Base-by-base conservation (phyloP, 495 filamentous ascomycete species). In the Penicillium lividum region DNA sequence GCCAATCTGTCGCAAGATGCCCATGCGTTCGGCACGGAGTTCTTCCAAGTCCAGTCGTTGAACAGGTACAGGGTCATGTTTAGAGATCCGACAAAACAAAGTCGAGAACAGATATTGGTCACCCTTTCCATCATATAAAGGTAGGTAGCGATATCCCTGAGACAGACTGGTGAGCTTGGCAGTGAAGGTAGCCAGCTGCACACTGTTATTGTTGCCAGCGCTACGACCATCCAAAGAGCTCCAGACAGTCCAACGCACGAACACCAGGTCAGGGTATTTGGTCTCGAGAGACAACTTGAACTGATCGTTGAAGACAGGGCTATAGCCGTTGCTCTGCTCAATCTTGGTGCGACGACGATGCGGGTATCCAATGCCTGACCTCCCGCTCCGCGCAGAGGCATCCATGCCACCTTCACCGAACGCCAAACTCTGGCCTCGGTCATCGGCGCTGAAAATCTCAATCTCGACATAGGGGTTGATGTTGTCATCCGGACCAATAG, bases 41-140 rank as follows among this genome's bases (percentile, higher is more conserved):
- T 82, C 80, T 48, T 82, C 78, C 18, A 76, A 54, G 43, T 74
- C 70, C 7, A 78, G 57, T 43, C 75, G 72, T 48, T 78, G 77
- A 38, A 82, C 74, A 13, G 77, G 69, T n/a, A 85, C 60, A 15
- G 77, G 76, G 3, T 81, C 79, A 57, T 84, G 78, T 61, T 87
- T 91, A 54, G 85, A 84, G 71, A 98, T 89, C 57, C 84, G 84
- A 72, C 91, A 94, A 74, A 98, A 96, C 34, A 98, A 76, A 0
- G 90, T 95, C n/a, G 94, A 96, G 72, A 95, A 95, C 25, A 96
- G 78, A 69, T 92, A 97, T 59, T 90, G 90, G 54, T 97, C 92
- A 52, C 93, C 94, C 56, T 90, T 89, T 45, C 82, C 80, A 71
- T 97, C 90, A 65, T 87, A 87, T n/a, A 98, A 80, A n/a, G 93